Conservation (phyloP, 805 yeast species). For the Candida nanaspora region DNA sequence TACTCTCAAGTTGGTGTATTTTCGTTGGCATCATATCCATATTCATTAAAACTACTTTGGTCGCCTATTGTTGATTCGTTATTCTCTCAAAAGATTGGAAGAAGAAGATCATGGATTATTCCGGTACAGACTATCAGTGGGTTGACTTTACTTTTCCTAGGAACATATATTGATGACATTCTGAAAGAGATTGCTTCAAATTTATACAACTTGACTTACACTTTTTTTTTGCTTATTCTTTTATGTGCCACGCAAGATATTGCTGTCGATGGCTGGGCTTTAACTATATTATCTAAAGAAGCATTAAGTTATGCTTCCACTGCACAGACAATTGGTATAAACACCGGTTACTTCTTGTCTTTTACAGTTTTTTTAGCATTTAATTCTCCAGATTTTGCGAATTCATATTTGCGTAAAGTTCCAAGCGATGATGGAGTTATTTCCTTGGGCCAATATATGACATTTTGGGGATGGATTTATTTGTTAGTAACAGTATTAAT, state of each 20-base stretch:
- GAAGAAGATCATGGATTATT: conserved; percentile 89
- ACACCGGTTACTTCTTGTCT: conserved; percentile 85
- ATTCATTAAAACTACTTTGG: conserved; percentile 88
- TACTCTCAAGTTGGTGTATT: conserved; percentile 89
- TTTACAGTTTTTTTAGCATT: conserved; percentile 89
- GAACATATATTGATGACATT: conserved; percentile 44
- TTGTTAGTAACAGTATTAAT: conserved; percentile 59
- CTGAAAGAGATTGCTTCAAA: conserved; percentile 44
- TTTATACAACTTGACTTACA: conserved; percentile 51
- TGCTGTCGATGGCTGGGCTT: conserved; percentile 99
- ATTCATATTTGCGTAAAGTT: conserved; percentile 60
- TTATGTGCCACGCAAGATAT: conserved; percentile 97
- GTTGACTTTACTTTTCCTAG: conserved; percentile 55
- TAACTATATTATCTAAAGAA: conserved; percentile 72
- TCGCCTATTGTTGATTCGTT: conserved; percentile 93
- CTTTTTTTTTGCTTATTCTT: conserved; percentile 73
- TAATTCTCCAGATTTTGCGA: conserved; percentile 88
- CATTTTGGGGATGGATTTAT: conserved; percentile 70
- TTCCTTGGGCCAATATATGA: conserved; percentile 66
- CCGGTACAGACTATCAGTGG: conserved; percentile 88
- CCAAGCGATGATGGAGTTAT: conserved; percentile 64
- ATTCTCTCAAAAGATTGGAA: conserved; percentile 59
- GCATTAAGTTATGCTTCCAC: conserved; percentile 91
- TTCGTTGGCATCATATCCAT: conserved; percentile 90
- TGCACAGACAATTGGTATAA: conserved; percentile 93